These are phyloP conservation scores for Picochlorum costavermella DNA, from an alignment of 139 green algal species.

Conservation along the genomic window DNA sequence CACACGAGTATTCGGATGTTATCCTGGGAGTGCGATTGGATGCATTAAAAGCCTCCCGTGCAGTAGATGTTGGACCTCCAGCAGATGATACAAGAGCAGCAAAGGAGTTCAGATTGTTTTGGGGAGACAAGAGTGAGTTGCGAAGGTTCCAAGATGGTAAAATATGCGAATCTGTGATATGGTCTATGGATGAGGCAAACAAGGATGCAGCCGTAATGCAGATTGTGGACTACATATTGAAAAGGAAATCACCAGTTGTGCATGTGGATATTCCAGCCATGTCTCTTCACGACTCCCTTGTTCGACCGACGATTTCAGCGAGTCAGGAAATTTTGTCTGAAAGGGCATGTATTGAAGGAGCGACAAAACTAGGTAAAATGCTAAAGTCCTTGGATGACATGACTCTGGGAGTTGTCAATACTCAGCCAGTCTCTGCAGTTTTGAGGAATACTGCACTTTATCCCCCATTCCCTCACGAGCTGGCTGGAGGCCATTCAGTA, in stretches of 20 bases:
- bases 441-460: conserved; percentile 48
- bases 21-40: conserved; percentile 26
- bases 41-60: conserved; percentile 28
- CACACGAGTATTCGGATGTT: not conserved
- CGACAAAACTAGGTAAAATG: conserved; percentile 59
- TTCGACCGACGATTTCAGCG: conserved; percentile 11
- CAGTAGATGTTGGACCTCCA: conserved; percentile 60
- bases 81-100: conserved; percentile 44
- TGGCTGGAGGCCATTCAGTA: conserved; percentile 27
- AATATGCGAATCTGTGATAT: conserved; percentile 69
- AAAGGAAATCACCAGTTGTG: conserved; percentile 43
- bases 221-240: conserved; percentile 35
- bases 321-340: conserved; percentile 18
- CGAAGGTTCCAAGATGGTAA: conserved; percentile 61
- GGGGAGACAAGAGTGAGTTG: conserved; percentile 64
- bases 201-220: conserved; percentile 50
- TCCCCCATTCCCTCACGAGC: conserved; percentile 54
- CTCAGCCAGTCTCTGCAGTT: conserved; percentile 49
- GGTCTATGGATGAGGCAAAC: conserved; percentile 35
- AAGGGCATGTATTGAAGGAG: conserved; percentile 39
- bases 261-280: conserved; percentile 19
- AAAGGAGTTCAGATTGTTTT: conserved; percentile 57
- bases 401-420: conserved; percentile 43
- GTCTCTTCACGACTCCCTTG: conserved; percentile 41
- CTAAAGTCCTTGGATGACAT: conserved; percentile 44